Evolutionary conservation across 2,329 filamentous ascomycete species (phyloP).

Genomic region (Xylariaceae sp.): DNA sequence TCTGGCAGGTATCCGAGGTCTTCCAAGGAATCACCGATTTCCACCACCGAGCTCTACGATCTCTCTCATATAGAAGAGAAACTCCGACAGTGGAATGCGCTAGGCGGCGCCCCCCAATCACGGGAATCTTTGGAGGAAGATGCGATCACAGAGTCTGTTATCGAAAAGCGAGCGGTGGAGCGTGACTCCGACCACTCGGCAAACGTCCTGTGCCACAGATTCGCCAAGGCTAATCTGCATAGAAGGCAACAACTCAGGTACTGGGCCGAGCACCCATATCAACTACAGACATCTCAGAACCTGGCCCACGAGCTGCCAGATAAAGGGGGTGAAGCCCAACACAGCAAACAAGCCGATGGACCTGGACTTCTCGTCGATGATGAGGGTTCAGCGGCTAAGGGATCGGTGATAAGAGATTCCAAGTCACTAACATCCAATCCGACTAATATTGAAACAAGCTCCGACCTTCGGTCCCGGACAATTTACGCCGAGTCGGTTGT

Average conservation of each 20-base stretch:
- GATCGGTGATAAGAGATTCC: no score
- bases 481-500: neutral
- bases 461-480: neutral
- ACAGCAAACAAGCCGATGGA: no score
- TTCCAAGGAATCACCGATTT: neutral
- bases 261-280: conserved; percentile 2
- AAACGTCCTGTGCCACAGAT: neutral
- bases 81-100: conserved; percentile 2
- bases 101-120: neutral
- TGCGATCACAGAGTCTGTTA: neutral
- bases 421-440: neutral
- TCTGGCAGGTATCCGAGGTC: neutral
- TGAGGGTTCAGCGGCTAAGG: neutral
- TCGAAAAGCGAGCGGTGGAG: neutral
- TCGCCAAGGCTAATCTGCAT: conserved; percentile 2
- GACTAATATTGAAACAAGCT: neutral
- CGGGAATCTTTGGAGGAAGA: neutral
- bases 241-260: conserved; percentile 3
- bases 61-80: conserved; percentile 3
- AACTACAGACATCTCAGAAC: neutral
- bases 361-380: conserved; percentile 1
- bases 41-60: neutral
- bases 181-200: neutral
- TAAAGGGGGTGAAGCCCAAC: neutral
- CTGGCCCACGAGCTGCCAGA: neutral